Evolutionary conservation across 1,139 yeast species (phyloP).

Genomic region (Entelexis paramagnoliae): DNA sequence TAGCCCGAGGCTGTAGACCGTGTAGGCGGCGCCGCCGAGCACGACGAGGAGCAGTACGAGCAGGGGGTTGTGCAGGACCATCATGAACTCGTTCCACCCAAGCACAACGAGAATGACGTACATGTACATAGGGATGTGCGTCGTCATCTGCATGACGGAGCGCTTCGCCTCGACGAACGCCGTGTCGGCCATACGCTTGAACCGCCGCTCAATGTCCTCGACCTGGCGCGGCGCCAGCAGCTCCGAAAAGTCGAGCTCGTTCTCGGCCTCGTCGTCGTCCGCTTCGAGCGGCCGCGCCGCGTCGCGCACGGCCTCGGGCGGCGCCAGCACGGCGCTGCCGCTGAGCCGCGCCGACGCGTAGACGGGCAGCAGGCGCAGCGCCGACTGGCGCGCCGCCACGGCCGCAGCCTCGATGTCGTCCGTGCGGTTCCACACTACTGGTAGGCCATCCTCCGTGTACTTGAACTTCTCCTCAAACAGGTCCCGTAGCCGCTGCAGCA

Average conservation of each 20-base stretch:
- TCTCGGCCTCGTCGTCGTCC: slow-evolving; percentile 28
- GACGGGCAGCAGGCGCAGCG: slow-evolving; percentile 50
- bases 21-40: slow-evolving; percentile 47
- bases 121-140: slow-evolving; percentile 77
- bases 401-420: slow-evolving; percentile 62
- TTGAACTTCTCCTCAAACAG: slow-evolving; percentile 73
- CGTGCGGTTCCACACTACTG: slow-evolving; percentile 68
- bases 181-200: slow-evolving; percentile 70
- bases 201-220: slow-evolving; percentile 46
- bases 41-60: slow-evolving; percentile 38
- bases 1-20: slow-evolving; percentile 17
- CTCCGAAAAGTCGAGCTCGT: slow-evolving; percentile 41
- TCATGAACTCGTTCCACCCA: slow-evolving; percentile 96
- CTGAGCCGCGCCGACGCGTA: slow-evolving; percentile 48
- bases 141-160: slow-evolving; percentile 35
- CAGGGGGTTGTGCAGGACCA: slow-evolving; percentile 72
- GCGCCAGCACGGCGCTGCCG: slow-evolving; percentile 46
- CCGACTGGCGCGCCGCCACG: slow-evolving; percentile 46
- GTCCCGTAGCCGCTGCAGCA: slow-evolving; percentile 33
- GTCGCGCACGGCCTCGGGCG: slow-evolving; percentile 32
- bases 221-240: slow-evolving; percentile 52
- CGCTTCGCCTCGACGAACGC: slow-evolving; percentile 64
- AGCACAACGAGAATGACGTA: slow-evolving; percentile 60
- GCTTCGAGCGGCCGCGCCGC: slow-evolving; percentile 27
- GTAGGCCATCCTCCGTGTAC: slow-evolving; percentile 73